phyloP scores from a whole-genome alignment of 148 eudicot genomes.

The Rhododendron molle region DNA sequence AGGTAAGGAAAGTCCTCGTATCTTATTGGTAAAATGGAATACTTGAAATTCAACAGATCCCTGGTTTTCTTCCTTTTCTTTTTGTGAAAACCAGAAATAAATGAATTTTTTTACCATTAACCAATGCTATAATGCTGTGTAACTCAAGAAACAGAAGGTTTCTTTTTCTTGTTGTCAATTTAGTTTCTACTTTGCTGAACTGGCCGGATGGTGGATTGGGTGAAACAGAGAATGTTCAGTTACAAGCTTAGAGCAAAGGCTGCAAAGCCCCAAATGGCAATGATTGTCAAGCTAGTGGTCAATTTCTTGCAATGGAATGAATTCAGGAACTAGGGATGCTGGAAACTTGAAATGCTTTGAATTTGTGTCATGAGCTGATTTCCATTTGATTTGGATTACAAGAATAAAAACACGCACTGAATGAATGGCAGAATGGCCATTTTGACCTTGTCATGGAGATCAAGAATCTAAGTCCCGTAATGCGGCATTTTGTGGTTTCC shows the following conservation, averaged over 20 bases:
- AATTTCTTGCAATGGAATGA: neutral
- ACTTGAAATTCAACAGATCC: too few relatives aligned
- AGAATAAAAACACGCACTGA: neutral
- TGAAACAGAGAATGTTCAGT: neutral
- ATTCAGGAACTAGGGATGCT: neutral
- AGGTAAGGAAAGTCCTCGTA: too few relatives aligned
- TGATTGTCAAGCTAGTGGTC: neutral
- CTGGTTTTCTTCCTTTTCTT: too few relatives aligned
- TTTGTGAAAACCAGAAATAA: too few relatives aligned
- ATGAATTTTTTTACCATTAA: too few relatives aligned
- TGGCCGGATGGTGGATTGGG: neutral
- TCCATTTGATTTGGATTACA: neutral
- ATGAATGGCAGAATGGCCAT: neutral
- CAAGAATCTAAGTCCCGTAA: neutral
- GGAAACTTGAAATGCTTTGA: neutral
- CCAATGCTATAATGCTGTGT: neutral
- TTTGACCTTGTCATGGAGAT: neutral
- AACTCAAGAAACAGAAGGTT: neutral
- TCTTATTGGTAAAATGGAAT: too few relatives aligned
- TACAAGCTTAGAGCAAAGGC: neutral
- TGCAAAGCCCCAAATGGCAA: neutral
- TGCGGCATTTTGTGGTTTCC: neutral
- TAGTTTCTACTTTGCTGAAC: neutral
- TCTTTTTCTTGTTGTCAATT: neutral
- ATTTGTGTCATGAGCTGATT: neutral